Evolutionary conservation across 2,329 filamentous ascomycete genomes (phyloP), one percentile per base, ranked within the genome.

Genomic region (Ramularia collo-cygni): DNA sequence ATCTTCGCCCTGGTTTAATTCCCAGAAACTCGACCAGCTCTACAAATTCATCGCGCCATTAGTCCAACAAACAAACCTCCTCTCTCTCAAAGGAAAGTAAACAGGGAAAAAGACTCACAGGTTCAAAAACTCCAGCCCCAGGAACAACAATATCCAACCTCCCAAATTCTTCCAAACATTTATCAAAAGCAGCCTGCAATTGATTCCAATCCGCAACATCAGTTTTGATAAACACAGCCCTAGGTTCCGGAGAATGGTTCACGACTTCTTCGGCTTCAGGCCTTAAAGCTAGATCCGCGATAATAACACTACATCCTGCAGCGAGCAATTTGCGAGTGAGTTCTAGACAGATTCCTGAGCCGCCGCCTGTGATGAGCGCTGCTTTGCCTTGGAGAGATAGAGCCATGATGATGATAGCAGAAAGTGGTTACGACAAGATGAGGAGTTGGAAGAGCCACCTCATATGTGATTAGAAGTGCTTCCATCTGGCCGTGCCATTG

Each of bases 201-300:
- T 72, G 64, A 4, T 48, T 38, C 70, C 70, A 74, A n/a, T 67
- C 60, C 10, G 58, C 64, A 6, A 73, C 70, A 50, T 70, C 63
- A 1, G 66, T 69, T 35, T 61, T 50, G 6, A 58, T 41, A 44
- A 66, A 68, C 5, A 66, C 48, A 2, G 65, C 67, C 35, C 57
- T 48, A 24, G 62, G 52, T 26, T 24, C 18, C 12, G 15, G 7
- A 13, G 14, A 24, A 13, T 14, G 15, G 9, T 16, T 21, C 3
- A 24, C 18, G 17, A 24, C 18, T 12, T 14, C 18, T 14, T 24
- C 15, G 3, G 66, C 67, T 53, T 70, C 66, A 1, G 64, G 64
- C 2, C 65, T 59, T 1, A 70, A 59, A n/a, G 61, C 42, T 4
- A 70, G 52, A 44, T 70, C 67, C 6, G 65, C 66, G 28, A 70